These are phyloP conservation scores for Podospora anserina DNA, from an alignment of 495 filamentous ascomycete genomes.

Conservation along the genomic window DNA sequence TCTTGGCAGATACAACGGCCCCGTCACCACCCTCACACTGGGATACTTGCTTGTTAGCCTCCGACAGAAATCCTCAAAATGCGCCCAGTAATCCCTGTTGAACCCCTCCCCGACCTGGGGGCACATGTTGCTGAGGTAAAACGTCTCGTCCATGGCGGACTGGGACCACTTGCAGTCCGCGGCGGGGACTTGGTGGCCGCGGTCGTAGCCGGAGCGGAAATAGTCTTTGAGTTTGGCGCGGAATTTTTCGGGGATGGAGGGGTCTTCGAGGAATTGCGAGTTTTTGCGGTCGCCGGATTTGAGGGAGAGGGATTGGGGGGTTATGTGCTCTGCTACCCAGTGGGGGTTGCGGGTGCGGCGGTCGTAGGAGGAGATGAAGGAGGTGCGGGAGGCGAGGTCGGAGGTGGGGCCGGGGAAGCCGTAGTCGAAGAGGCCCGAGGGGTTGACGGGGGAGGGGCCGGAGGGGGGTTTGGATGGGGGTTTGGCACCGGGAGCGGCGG, in stretches of 20 bases:
- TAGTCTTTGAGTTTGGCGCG: slow-evolving; percentile 90
- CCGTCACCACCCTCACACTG: slow-evolving; percentile 85
- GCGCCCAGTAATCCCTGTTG: slow-evolving; percentile 98
- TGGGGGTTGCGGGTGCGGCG: slow-evolving; percentile 85
- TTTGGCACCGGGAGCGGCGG: slow-evolving; percentile 41
- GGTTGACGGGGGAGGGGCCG: slow-evolving; percentile 64
- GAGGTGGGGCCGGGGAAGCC: slow-evolving; percentile 90
- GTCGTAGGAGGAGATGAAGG: slow-evolving; percentile 83
- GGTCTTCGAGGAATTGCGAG: slow-evolving; percentile 79
- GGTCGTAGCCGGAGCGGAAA: slow-evolving; percentile 90
- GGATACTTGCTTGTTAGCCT: slow-evolving; percentile 76
- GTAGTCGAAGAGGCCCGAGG: slow-evolving; percentile 88
- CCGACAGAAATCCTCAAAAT: slow-evolving; percentile 96
- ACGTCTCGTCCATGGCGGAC: slow-evolving; percentile 89
- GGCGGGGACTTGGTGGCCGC: slow-evolving; percentile 94
- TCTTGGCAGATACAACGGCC: slow-evolving; percentile 86
- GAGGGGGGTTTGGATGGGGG: slow-evolving; percentile 44
- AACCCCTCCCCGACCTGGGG: slow-evolving; percentile 97
- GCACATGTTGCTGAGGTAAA: slow-evolving; percentile 91
- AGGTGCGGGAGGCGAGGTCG: slow-evolving; percentile 71
- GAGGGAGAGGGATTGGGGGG: slow-evolving; percentile 71
- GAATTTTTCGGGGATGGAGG: slow-evolving; percentile 74
- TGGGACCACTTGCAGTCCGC: slow-evolving; percentile 97
- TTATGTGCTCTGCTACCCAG: slow-evolving; percentile 98
- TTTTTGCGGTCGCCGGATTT: slow-evolving; percentile 80